These are phyloP conservation scores for Phoma sp. DNA, from an alignment of 2,329 filamentous ascomycete genomes.

Conservation along the genomic window DNA sequence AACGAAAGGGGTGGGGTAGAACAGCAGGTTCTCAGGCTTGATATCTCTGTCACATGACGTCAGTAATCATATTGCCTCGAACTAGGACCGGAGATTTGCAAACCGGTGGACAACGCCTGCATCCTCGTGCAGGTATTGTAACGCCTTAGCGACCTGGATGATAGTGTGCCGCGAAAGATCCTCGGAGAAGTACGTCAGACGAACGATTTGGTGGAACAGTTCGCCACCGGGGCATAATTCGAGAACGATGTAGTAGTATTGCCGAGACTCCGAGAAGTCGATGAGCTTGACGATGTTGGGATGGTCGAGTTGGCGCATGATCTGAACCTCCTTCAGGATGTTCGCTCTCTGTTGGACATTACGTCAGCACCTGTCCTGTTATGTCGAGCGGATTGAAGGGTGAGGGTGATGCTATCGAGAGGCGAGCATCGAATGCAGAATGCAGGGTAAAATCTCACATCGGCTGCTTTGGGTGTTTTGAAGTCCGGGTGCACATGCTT, in stretches of 20 bases:
- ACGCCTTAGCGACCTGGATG: slow-evolving; percentile 88
- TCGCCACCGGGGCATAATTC: slow-evolving; percentile 95
- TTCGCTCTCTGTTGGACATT: slow-evolving; percentile 77
- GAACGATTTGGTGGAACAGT: slow-evolving; percentile 97
- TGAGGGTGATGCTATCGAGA: slow-evolving; percentile 37
- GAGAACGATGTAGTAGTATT: slow-evolving; percentile 97
- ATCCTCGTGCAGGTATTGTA: slow-evolving; percentile 93
- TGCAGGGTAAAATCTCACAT: slow-evolving; percentile 71
- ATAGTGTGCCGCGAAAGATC: slow-evolving; percentile 95
- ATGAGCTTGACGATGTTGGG: slow-evolving; percentile 94
- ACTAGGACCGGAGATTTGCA: slow-evolving; percentile 40
- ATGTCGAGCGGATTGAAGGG: slow-evolving; percentile 26
- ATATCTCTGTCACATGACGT: slow-evolving; percentile 74
- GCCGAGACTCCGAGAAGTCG: slow-evolving; percentile 89
- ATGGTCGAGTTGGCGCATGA: slow-evolving; percentile 96
- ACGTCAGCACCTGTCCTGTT: slow-evolving; percentile 51
- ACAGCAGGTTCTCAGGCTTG: slow-evolving; percentile 96
- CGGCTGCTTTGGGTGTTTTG: slow-evolving; percentile 89
- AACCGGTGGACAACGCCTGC: slow-evolving; percentile 97
- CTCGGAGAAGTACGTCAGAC: slow-evolving; percentile 98
- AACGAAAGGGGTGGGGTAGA: slow-evolving; percentile 82
- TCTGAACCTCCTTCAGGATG: slow-evolving; percentile 97
- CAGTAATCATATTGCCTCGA: slow-evolving; percentile 31
- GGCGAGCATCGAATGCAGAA: slow-evolving; percentile 34
- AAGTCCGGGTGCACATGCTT: slow-evolving; percentile 95